Conservation (phyloP, 768 basidiomycete species). For the Sistotremastrum suecicum region DNA sequence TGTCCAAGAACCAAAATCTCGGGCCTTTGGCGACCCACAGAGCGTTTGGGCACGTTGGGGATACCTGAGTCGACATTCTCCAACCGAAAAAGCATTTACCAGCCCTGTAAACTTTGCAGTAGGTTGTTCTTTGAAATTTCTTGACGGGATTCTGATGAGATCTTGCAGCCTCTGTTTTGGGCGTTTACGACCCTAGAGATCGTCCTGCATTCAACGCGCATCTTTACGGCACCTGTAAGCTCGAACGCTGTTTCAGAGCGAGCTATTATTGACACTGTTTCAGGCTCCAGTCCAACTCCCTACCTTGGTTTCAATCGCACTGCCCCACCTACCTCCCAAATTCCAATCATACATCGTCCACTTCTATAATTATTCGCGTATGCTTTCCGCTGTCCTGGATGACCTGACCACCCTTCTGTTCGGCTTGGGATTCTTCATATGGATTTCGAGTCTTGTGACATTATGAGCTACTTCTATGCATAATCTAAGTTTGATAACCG, state of each 20-base stretch:
- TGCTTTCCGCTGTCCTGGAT: constrained; percentile 54
- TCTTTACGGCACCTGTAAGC: constrained; percentile 58
- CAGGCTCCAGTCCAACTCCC: constrained; percentile 51
- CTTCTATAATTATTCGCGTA: constrained; percentile 50
- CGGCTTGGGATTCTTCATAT: constrained; percentile 53
- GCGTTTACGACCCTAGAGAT: constrained; percentile 63
- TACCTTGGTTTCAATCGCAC: constrained; percentile 38
- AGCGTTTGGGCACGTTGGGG: constrained; percentile 51
- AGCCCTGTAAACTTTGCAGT: constrained; percentile 45
- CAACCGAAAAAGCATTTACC: constrained; percentile 20
- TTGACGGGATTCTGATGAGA: background rate
- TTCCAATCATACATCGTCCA: constrained; percentile 49
- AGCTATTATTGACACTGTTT: background rate
- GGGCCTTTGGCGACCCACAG: constrained; percentile 19
- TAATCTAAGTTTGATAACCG: too few relatives aligned
- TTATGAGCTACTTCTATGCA: constrained; percentile 5
- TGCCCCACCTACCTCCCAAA: constrained; percentile 54
- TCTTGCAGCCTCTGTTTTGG: constrained; percentile 64
- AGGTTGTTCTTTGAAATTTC: constrained; percentile 13
- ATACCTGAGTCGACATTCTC: constrained; percentile 28
- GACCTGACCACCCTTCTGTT: constrained; percentile 58
- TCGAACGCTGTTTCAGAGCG: background rate
- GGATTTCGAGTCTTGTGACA: constrained; percentile 24
- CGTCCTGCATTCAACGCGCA: constrained; percentile 53
- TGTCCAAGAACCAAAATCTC: constrained; percentile 42